phyloP scores from a whole-genome alignment of 768 basidiomycete species.

The Suillus paluster region DNA sequence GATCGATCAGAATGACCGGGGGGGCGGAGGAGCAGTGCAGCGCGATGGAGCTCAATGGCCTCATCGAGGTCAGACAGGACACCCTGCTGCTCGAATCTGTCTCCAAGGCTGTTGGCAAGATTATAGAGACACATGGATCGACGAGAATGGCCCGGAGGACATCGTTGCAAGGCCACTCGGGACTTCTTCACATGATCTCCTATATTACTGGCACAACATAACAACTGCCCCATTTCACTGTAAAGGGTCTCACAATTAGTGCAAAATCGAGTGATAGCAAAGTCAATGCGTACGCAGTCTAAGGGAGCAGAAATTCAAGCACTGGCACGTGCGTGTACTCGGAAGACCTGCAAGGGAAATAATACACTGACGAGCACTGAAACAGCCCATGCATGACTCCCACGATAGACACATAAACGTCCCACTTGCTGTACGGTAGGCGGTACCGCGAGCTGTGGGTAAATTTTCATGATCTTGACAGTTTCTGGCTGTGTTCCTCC shows the following conservation, averaged over 20 bases:
- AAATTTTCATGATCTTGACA: too few species aligned
- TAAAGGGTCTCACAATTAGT: neutral
- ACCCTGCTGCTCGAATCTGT: constrained; percentile 17
- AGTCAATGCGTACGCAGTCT: neutral
- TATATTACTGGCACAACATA: neutral
- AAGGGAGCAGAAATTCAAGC: too few species aligned
- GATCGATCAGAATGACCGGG: neutral
- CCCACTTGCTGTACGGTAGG: too few species aligned
- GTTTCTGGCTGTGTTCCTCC: too few species aligned
- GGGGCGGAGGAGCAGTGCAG: neutral
- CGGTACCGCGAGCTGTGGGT: too few species aligned
- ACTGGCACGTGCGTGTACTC: too few species aligned
- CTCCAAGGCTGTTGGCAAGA: constrained; percentile 15
- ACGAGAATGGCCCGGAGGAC: neutral
- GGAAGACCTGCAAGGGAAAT: too few species aligned
- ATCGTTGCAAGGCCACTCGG: neutral
- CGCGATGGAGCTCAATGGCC: neutral
- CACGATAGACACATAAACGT: too few species aligned
- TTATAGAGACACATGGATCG: constrained; percentile 11
- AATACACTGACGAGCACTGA: too few species aligned
- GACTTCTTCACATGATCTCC: neutral
- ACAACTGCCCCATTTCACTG: neutral
- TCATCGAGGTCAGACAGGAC: constrained; percentile 13
- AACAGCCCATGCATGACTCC: too few species aligned
- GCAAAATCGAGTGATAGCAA: neutral